Evolutionary conservation across 2,329 filamentous ascomycete genomes (phyloP), one percentile per base, ranked within the genome.

Genomic region (Shiraia bambusicola): DNA sequence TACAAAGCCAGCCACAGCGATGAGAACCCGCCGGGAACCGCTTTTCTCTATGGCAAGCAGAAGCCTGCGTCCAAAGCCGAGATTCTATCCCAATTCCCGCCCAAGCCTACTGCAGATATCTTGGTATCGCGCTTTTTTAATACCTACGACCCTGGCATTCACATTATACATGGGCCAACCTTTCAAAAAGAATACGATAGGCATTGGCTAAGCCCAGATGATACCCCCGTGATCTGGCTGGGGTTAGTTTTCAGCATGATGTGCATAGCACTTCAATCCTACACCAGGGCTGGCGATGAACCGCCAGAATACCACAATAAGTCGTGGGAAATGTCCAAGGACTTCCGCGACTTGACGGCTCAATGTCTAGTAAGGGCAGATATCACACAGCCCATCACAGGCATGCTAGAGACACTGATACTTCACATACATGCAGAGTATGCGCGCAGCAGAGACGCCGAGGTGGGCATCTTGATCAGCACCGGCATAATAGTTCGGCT

Each of bases 51-150:
- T 49, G 88, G 87, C 37, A 83, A 84, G 2, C 77, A 77, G 50
- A 76, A 84, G 34, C 79, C 84, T 8, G 83, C 85, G 10, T 83
- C 83, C 28, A 86, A 88, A 56, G 72, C 79, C 13, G 92, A 97
- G 59, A 76, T 97, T 9, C 80, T 94, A 48, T 80, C 84, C 19
- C 83, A 86, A 35, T 78, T 97, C 29, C 93, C 93, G 2, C 77
- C 85, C 0, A 92, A 90, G 62, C 83, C 87, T 27, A 86, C 83
- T 16, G 86, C 93, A n/a, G 82, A 95, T 58, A 84, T 88, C 16
- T 76, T 97, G 13, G 86, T 95, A 47, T 84, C 85, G 48, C 83
- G 92, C 46, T 98, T 94, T 64, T 96, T 97, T 74, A 92, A 92
- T 64, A 92, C 87, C 19, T 82, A 81, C 53, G 82, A 84, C 54